Conservation (phyloP, 1,284 basidiomycete species). For the Melampsora americana region DNA sequence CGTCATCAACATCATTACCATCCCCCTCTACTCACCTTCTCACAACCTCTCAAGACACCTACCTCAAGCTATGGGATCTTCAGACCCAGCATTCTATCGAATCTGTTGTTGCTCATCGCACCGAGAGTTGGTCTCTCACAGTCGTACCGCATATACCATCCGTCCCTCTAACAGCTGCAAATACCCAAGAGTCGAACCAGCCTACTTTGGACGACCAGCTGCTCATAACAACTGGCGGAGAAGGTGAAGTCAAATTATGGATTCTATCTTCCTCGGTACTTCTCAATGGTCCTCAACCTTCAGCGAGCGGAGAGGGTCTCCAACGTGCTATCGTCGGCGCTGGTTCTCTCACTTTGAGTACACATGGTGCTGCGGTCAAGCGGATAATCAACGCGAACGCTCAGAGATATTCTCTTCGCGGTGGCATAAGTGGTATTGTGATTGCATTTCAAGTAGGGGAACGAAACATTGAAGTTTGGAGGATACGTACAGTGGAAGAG, state of each 20-base stretch:
- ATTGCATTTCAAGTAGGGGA: conserved; percentile 88
- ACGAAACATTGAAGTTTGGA: conserved; percentile 81
- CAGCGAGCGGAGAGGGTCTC: background rate
- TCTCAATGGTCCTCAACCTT: conserved; percentile 58
- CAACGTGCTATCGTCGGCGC: conserved; percentile 61
- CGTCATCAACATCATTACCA: conserved; percentile 40
- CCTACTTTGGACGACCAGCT: conserved; percentile 58
- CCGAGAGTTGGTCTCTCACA: conserved; percentile 70
- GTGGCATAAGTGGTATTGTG: conserved; percentile 70
- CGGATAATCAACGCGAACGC: conserved; percentile 55
- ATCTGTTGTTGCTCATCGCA: conserved; percentile 84
- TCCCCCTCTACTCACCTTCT: conserved; percentile 65
- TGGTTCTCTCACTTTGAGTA: conserved; percentile 73
- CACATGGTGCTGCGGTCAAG: conserved; percentile 58
- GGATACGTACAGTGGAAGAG: conserved; percentile 84
- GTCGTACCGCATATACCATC: conserved; percentile 60
- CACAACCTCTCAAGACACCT: conserved; percentile 84
- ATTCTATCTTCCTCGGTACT: conserved; percentile 68
- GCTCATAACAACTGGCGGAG: conserved; percentile 61
- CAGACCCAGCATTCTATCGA: conserved; percentile 92
- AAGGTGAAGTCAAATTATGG: conserved; percentile 93
- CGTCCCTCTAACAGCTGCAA: background rate
- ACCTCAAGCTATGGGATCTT: conserved; percentile 94
- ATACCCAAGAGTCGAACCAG: conserved; percentile 28
- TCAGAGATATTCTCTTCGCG: conserved; percentile 68